Conservation (phyloP, 2,329 filamentous ascomycete genomes). For the Diplodia sapinea region DNA sequence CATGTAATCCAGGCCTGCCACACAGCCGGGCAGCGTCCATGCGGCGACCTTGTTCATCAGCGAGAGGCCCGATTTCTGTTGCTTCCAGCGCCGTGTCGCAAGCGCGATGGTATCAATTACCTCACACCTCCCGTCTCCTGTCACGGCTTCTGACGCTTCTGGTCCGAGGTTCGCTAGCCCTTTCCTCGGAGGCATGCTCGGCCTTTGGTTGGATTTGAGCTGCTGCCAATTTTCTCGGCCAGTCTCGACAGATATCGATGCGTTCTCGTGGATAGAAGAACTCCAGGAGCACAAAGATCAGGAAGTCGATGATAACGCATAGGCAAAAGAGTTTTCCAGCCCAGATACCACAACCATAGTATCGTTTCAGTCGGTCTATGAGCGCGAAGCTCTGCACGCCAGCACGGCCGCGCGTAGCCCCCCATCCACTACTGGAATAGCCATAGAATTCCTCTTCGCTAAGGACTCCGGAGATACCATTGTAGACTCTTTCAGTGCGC, state of each 20-base stretch:
- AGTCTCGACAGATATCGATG: constrained; percentile 89
- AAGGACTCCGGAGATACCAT: constrained; percentile 87
- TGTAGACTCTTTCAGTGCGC: constrained; percentile 92
- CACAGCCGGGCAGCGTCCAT: neutral
- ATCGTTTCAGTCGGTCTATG: constrained; percentile 92
- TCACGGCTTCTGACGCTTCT: constrained; percentile 15
- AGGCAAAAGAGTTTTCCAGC: constrained; percentile 96
- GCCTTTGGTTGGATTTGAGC: constrained; percentile 5
- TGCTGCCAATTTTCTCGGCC: constrained; percentile 76
- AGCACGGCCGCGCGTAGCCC: constrained; percentile 70
- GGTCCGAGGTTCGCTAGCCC: neutral
- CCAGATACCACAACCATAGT: constrained; percentile 98
- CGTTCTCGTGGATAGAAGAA: constrained; percentile 81
- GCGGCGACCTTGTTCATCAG: neutral
- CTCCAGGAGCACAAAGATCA: constrained; percentile 87
- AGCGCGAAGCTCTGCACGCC: constrained; percentile 85
- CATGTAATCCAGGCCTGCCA: too few species aligned
- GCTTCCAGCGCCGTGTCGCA: constrained; percentile 17
- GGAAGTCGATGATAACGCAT: constrained; percentile 90
- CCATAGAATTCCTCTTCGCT: constrained; percentile 88
- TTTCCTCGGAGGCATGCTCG: neutral
- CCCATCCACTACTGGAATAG: constrained; percentile 72
- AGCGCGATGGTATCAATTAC: neutral
- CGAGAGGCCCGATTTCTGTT: neutral
- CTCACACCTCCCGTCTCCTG: constrained; percentile 10